These are phyloP conservation scores for Arabidopsis suecica DNA, from an alignment of 345 rosid genomes.

Conservation along the genomic window DNA sequence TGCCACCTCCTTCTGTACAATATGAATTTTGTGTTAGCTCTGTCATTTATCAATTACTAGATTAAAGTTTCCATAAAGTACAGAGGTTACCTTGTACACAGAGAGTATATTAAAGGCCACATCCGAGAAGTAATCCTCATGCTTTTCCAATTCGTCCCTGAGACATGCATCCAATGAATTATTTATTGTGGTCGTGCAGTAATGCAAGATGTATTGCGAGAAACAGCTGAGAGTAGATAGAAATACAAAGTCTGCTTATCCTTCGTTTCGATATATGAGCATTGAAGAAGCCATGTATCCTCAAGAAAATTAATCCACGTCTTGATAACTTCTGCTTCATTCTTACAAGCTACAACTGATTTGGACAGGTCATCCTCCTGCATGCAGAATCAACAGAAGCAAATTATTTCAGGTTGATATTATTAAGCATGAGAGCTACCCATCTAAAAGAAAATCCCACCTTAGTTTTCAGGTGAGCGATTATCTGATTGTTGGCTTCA, in stretches of 20 bases:
- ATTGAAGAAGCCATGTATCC: conserved; percentile 88
- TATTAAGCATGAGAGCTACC: conserved; percentile 20
- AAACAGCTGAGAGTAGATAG: conserved; percentile 43
- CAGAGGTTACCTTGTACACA: conserved; percentile 65
- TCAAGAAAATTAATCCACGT: conserved; percentile 95
- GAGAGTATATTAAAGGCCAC: conserved; percentile 75
- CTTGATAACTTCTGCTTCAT: conserved; percentile 77
- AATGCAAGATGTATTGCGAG: conserved; percentile 8
- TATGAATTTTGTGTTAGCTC: conserved; percentile 12
- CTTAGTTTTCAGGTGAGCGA: conserved; percentile 85
- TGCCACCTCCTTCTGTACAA: conserved; percentile 75
- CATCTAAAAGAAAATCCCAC: conserved; percentile 43
- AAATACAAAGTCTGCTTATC: conserved; percentile 79
- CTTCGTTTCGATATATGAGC: conserved; percentile 65
- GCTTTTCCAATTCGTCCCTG: conserved; percentile 87
- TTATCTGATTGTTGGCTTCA: conserved; percentile 88
- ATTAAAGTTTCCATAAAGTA: conserved; percentile 14
- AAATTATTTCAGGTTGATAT: conserved; percentile 10
- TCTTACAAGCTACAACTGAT: conserved; percentile 71
- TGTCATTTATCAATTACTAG: conserved; percentile 20
- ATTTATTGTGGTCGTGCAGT: conserved; percentile 19
- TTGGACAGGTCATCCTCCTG: conserved; percentile 94
- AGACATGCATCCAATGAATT: conserved; percentile 32
- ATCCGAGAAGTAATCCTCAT: conserved; percentile 73
- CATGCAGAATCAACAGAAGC: conserved; percentile 35